Evolutionary conservation across 192 early-diverging fungal genomes (phyloP), one percentile per base, ranked within the genome.

Genomic region (Backusella sp.): DNA sequence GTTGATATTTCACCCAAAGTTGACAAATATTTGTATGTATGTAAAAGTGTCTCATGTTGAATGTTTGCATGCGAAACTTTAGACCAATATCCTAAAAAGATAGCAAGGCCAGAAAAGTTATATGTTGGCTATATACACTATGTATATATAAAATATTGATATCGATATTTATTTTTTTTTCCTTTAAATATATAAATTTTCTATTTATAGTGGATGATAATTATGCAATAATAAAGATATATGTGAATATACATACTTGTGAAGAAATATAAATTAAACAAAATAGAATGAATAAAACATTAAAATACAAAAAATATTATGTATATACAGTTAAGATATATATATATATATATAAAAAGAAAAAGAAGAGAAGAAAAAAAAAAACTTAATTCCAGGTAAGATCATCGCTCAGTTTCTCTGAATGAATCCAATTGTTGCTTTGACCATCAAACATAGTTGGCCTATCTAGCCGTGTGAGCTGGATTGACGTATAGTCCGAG

Each of bases 351-450:
- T n/a, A n/a, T n/a, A n/a, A n/a, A n/a, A 67, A 34, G 8, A n/a
- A 67, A n/a, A 35, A 66, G 28, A 19, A 66, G 28, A 15, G 12
- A 67, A 32, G 30, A 32, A 32, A 3, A 32, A 32, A 30, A 66
- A 32, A 9, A 4, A 11, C n/a, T 21, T 36, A 68, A 36, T 36
- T 36, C 68, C 68, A 69, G 9, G 23, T 41, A 6, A 39, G 9
- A 5, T 69, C 68, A 69, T 69, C 68, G 11, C 68, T 23, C 14
- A 69, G 35, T 69, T 69, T 69, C n/a, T 69, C 68, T 2, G 68
- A 69, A 37, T 69, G 35, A 23, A 69, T 69, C 68, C 68, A 69
- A 41, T 41, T 35, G 39, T 23, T 23, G 4, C 35, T 69, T 11
- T 62, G 56, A 62, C 56, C 56, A 62, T 37, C 68, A 68, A 36